Conservation (phyloP, 495 filamentous ascomycete species). For the Apiosordaria backusii region DNA sequence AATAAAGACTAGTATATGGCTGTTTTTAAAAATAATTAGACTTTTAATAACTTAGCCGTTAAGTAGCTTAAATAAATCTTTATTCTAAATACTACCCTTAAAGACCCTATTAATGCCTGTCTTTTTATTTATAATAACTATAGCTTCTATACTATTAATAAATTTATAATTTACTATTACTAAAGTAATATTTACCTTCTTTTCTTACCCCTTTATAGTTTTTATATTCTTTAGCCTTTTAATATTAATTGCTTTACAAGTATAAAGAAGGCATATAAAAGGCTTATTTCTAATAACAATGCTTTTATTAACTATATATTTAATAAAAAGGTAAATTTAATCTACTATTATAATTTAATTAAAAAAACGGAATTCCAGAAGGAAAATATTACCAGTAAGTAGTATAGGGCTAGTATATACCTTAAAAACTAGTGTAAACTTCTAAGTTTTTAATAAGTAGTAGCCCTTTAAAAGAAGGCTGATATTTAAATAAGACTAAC, state of each 20-base stretch:
- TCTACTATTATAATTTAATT: not conserved
- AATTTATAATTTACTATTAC: constrained; percentile 13
- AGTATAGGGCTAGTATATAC: too few species aligned
- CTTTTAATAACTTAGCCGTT: not conserved
- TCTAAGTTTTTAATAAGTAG: too few species aligned
- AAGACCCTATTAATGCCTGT: constrained; percentile 6
- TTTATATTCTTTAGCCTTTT: constrained; percentile 11
- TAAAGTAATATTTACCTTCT: constrained; percentile 12
- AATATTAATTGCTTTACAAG: not conserved
- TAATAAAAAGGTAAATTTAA: not conserved
- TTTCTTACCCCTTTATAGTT: constrained; percentile 14
- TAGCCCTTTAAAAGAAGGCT: too few species aligned
- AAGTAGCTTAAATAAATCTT: constrained; percentile 14
- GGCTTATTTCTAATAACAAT: not conserved
- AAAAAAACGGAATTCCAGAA: not conserved
- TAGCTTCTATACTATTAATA: constrained; percentile 17
- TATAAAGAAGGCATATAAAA: not conserved
- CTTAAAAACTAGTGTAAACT: too few species aligned
- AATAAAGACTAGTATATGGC: constrained; percentile 7
- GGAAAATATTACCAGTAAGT: not conserved
- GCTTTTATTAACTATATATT: not conserved
- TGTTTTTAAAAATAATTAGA: constrained; percentile 15
- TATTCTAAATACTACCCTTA: constrained; percentile 18
- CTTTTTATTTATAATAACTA: constrained; percentile 34
- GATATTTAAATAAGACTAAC: too few species aligned